Base-by-base conservation (phyloP, 108 stramenopile species). In the Craspedostauros australis region DNA sequence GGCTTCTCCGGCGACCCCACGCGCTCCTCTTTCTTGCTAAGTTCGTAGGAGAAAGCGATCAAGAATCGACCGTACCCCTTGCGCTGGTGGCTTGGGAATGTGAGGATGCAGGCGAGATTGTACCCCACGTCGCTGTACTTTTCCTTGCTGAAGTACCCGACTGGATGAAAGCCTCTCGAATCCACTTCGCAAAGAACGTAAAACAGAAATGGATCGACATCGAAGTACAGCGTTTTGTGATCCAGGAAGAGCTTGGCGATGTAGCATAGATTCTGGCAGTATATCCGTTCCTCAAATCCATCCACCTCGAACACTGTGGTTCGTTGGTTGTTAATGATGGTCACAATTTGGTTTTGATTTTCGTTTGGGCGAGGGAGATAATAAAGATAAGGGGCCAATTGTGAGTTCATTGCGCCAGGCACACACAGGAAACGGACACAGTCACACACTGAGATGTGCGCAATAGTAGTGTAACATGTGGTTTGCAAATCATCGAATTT, bases 201-300 rank as follows among this genome's bases (percentile, higher is more conserved):
- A 65, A 99, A 99, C 26, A 93, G 65, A 60, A 99, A 99, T 7
- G 96, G 95, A 72, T 97, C 95, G 14, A 98, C 99, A 57, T 97
- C 96, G 67, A 95, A 99, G 68, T 96, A 99, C 46, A 99, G 78
- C 29, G 97, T 99, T 73, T 99, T 99, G 83, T 99, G 99, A 79
- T 99, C 99, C 57, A 99, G 60, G 60, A 99, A 99, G n/a, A 98
- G 77, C 70, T 99, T 99, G 34, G 95, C 88, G 54, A 99, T 72
- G 12, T 97, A 78, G 61, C 97, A 98, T 4, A 99, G 70, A 63
- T 96, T 97, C 57, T 97, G 98, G 65, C 97, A 98, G 65, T 97
- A 99, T 1, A 96, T 77, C 20, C 91, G 84, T 68, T 98, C 86
- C 54, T 94, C 75, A 49, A 75, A 73, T 15, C 98, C 99, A 64